phyloP scores from a whole-genome alignment of 1,139 yeast genomes.

The Yamadazyma diddensiae region DNA sequence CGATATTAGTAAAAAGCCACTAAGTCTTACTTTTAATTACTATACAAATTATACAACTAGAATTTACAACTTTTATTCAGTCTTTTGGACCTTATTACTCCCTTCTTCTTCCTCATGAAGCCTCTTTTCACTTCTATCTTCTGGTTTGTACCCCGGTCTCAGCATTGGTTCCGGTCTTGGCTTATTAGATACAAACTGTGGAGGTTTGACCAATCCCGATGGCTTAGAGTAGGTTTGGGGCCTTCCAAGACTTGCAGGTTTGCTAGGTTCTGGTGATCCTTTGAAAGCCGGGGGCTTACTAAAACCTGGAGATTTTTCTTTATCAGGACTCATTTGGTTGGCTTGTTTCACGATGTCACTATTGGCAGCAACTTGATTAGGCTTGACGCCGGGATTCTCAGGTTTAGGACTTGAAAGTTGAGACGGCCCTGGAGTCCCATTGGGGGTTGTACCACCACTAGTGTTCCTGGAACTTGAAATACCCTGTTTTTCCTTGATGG shows the following conservation, averaged over 20 bases:
- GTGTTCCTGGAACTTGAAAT: constrained; percentile 18
- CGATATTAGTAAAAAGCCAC: too few species aligned
- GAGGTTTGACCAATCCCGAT: constrained; percentile 25
- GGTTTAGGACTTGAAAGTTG: constrained; percentile 16
- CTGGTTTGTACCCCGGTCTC: constrained; percentile 14
- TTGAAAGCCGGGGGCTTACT: constrained; percentile 11
- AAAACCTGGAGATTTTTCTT: constrained; percentile 1
- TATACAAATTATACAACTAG: too few species aligned
- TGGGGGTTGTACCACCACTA: too few species aligned
- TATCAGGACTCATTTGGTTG: constrained; percentile 4
- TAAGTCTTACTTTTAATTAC: too few species aligned
- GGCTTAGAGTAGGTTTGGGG: constrained; percentile 24
- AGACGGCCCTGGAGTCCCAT: constrained; percentile 27
- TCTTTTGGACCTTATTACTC: too few species aligned
- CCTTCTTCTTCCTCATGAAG: not conserved
- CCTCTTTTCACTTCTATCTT: constrained; percentile 3
- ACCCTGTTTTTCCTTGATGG: constrained; percentile 57
- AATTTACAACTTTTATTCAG: too few species aligned
- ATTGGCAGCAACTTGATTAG: constrained; percentile 2
- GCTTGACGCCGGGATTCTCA: constrained; percentile 5
- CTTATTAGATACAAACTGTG: constrained; percentile 32
- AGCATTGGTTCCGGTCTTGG: constrained; percentile 19
- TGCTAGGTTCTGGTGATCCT: constrained; percentile 3
- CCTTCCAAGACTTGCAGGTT: constrained; percentile 6
- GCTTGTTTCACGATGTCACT: constrained; percentile 12